Conservation (phyloP, 1,139 yeast genomes). For the Yamadazyma diddensiae region DNA sequence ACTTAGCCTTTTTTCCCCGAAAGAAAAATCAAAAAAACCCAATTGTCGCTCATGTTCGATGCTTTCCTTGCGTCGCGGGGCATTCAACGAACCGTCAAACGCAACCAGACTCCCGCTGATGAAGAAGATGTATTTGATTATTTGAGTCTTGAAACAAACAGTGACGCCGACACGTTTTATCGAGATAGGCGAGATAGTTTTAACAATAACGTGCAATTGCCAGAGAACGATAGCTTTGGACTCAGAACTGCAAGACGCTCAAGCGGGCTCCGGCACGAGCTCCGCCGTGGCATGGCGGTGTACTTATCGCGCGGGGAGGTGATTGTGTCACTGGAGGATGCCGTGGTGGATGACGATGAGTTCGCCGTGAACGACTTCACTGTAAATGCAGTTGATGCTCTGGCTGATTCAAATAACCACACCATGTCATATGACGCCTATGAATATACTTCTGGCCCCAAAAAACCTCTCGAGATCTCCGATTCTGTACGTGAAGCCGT, state of each 20-base stretch:
- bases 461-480: not conserved
- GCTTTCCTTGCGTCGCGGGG: constrained; percentile 4
- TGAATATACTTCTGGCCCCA: not conserved
- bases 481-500: not conserved
- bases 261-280: no score
- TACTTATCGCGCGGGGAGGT: not conserved
- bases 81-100: constrained; percentile 2
- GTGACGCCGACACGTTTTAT: constrained; percentile 28
- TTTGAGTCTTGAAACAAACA: constrained; percentile 12
- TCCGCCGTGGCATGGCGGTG: not conserved
- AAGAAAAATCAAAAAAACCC: no score
- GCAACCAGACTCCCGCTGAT: constrained; percentile 3
- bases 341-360: not conserved
- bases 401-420: no score
- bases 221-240: constrained; percentile 2
- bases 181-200: constrained; percentile 23
- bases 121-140: constrained; percentile 15
- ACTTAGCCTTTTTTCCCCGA: no score
- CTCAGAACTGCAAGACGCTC: not conserved
- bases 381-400: no score
- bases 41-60: constrained; percentile 1
- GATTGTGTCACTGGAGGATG: not conserved
- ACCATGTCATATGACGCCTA: not conserved
- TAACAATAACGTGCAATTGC: constrained; percentile 10
- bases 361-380: no score